Evolutionary conservation across 148 eudicot genomes (phyloP).

Genomic region (Amaranthus palmeri): DNA sequence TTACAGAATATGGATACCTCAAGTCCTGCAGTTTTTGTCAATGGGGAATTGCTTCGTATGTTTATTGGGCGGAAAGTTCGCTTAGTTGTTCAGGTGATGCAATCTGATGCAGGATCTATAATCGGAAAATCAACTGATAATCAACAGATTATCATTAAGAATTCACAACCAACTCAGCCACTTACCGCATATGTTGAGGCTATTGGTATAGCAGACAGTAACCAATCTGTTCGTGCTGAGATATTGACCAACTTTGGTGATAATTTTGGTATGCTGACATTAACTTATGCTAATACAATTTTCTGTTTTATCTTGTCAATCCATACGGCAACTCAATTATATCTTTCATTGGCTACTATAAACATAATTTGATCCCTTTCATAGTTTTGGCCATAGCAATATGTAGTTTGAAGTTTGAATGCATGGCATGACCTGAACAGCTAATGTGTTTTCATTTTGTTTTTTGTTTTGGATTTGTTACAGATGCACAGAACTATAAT

Average conservation of each 20-base stretch:
- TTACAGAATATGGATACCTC: conserved; percentile 78
- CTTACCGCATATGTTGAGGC: conserved; percentile 74
- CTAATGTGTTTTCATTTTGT: too few species aligned
- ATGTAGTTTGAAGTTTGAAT: too few species aligned
- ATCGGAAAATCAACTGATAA: conserved; percentile 79
- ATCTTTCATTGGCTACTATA: background rate
- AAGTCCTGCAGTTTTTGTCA: conserved; percentile 76
- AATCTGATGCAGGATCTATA: conserved; percentile 48
- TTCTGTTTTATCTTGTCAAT: background rate
- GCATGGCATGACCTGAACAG: too few species aligned
- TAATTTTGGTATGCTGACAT: conserved; percentile 44
- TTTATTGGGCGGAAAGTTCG: conserved; percentile 76
- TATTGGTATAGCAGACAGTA: conserved; percentile 80
- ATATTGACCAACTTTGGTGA: conserved; percentile 72
- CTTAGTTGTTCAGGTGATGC: conserved; percentile 67
- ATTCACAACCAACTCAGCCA: conserved; percentile 43
- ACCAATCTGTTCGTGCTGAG: conserved; percentile 59
- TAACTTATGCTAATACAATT: background rate
- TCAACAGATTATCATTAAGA: conserved; percentile 65
- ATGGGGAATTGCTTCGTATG: conserved; percentile 59
- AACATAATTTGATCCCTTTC: conserved; percentile 3
- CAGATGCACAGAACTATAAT: conserved; percentile 64
- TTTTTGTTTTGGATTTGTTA: conserved; percentile 11
- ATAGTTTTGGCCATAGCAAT: too few species aligned
- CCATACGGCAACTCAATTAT: too few species aligned